Evolutionary conservation across 768 basidiomycete genomes (phyloP).

Genomic region (Podaxis sp.): DNA sequence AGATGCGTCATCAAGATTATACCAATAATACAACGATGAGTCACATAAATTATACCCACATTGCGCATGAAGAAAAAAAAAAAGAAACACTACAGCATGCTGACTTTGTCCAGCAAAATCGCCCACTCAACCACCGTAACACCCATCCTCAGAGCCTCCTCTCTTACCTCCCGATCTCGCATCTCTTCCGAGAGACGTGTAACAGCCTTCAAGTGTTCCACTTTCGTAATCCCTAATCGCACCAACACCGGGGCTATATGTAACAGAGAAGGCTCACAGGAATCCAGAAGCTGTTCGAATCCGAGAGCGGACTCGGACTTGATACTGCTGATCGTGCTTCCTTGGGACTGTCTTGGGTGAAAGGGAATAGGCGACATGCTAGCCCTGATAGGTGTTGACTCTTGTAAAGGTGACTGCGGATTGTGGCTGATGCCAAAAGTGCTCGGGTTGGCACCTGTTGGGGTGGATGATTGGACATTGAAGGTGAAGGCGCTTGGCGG

Average conservation of each 20-base stretch:
- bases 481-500: conserved; percentile 14
- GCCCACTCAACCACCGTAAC: conserved; percentile 80
- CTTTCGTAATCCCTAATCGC: conserved; percentile 55
- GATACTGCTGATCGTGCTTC: conserved; percentile 45
- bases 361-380: conserved; percentile 33
- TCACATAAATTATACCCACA: conserved; percentile 3
- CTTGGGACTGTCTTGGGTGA: conserved; percentile 30
- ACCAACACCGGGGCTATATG: conserved; percentile 61
- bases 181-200: conserved; percentile 63
- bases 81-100: conserved; percentile 26
- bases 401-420: conserved; percentile 19
- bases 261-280: conserved; percentile 64
- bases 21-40: background rate
- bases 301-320: conserved; percentile 35
- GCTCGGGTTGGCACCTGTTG: background rate
- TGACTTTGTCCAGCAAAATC: conserved; percentile 67
- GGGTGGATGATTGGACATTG: conserved; percentile 10
- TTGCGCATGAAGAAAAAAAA: background rate
- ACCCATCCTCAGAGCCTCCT: conserved; percentile 66
- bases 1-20: background rate
- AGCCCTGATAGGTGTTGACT: conserved; percentile 27
- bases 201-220: conserved; percentile 65
- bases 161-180: conserved; percentile 66
- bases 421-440: background rate
- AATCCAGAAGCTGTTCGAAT: conserved; percentile 54